These are phyloP conservation scores for Pseudozyma sp. DNA, from an alignment of 1,284 basidiomycete genomes.

Conservation along the genomic window DNA sequence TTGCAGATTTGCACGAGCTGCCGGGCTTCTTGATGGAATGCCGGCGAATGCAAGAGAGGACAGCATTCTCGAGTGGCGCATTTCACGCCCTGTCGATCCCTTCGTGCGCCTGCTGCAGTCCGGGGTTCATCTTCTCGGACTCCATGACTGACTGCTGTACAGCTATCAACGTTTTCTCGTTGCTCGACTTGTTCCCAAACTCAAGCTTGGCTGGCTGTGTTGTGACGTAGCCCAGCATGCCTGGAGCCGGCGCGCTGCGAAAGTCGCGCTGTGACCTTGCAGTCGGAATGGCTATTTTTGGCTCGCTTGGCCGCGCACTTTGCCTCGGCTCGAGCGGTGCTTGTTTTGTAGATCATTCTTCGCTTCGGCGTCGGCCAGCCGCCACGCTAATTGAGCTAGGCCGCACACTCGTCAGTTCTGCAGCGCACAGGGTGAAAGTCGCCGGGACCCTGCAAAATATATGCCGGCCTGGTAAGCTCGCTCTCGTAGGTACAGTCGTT, in stretches of 20 bases:
- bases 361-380: background rate
- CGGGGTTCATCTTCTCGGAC: background rate
- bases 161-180: no score
- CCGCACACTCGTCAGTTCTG: background rate
- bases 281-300: conserved; percentile 20
- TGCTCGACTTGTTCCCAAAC: no score
- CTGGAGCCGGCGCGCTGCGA: background rate
- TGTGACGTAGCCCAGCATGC: conserved; percentile 33
- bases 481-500: no score
- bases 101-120: background rate
- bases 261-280: background rate
- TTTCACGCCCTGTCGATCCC: background rate
- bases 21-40: background rate
- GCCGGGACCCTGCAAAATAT: no score
- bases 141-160: no score
- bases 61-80: background rate
- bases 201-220: conserved; percentile 10
- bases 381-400: background rate
- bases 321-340: background rate
- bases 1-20: conserved; percentile 15
- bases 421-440: no score
- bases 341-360: conserved; percentile 1
- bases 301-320: background rate
- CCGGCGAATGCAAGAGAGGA: background rate
- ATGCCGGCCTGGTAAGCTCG: no score